A percentile compares a stretch with the other conserved stretches of the same genome.
phyloP scores from a whole-genome alignment of 2,329 filamentous ascomycete species.

The Arthrobotrys musiformis region DNA sequence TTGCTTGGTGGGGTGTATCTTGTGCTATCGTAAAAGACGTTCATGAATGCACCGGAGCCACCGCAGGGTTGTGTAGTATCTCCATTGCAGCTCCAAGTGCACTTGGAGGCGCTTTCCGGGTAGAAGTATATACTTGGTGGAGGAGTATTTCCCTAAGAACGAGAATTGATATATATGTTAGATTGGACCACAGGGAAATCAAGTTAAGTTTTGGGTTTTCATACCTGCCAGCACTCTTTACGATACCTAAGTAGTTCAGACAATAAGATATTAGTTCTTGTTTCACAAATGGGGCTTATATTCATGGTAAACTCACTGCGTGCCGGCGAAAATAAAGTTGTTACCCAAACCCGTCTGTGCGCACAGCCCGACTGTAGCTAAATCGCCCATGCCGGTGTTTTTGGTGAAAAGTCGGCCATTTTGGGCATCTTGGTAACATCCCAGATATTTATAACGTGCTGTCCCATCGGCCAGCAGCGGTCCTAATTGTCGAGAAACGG shows the following conservation, averaged over 20 bases:
- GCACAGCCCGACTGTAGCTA: constrained; percentile 62
- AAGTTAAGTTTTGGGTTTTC: background rate
- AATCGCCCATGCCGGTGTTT: constrained; percentile 60
- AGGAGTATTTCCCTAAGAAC: constrained; percentile 58
- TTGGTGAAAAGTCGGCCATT: constrained; percentile 61
- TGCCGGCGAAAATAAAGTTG: constrained; percentile 62
- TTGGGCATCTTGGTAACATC: constrained; percentile 63
- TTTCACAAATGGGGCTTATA: background rate
- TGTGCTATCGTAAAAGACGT: constrained; percentile 44
- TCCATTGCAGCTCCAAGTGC: constrained; percentile 60
- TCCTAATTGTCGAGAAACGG: constrained; percentile 62
- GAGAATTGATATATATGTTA: background rate
- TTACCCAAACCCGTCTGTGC: constrained; percentile 60
- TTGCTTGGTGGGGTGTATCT: constrained; percentile 15
- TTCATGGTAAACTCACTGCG: constrained; percentile 57
- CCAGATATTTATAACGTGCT: constrained; percentile 61
- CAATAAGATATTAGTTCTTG: background rate
- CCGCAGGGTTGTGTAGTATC: constrained; percentile 60
- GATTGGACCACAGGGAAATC: background rate
- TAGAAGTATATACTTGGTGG: constrained; percentile 47
- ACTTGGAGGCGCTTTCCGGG: constrained; percentile 57
- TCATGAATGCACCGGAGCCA: constrained; percentile 61
- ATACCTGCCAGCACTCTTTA: constrained; percentile 53
- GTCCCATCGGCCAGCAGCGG: constrained; percentile 61
- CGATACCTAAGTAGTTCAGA: constrained; percentile 54